Evolutionary conservation across 1,139 yeast genomes (phyloP), one percentile per base, ranked within the genome.

Genomic region (Suhomyces coccinellae): DNA sequence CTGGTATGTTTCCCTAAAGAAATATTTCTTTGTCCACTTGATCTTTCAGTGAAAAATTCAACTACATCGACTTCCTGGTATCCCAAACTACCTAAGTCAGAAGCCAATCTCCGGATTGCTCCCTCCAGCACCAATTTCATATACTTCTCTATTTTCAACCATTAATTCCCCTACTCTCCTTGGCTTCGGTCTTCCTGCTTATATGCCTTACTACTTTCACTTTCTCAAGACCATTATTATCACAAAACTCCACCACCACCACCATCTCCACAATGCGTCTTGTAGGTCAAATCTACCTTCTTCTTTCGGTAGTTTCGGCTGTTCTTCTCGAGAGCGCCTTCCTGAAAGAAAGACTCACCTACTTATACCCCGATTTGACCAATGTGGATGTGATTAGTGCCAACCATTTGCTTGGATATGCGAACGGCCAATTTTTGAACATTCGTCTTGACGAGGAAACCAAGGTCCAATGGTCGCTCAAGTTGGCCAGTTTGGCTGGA

Each of bases 281-380:
- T 6, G 16, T 43, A 15, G 40, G 33, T 11, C 31, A 28, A 17
- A 30, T 43, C 30, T 35, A 28, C 29, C 36, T 36, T 26, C 33
- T 31, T 6, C 22, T 41, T 14, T 28, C 41, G 22, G 17, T 51
- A 36, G 52, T 45, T n/a, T 46, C 47, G 15, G 63, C 58, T 6
- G 67, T 70, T 33, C 54, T 63, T 38, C 45, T 68, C 10, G 73
- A 70, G 33, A 69, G 69, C 45, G 77, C 77, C 6, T 71, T 71
- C 53, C 61, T 61, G 14, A 63, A 61, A 49, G 75, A 73, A 50
- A 63, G 66, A 55, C 51, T 67, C 40, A 58, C 56, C 30, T 61
- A 64, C 43, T 52, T 53, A 38, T 48, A 57, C 34, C 58, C 61
- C 15, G 48, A 49, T 3, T 42, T 61, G 33, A 41, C 38, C 17